phyloP scores from a whole-genome alignment of 306 rosid species.

The Rosa chinensis region DNA sequence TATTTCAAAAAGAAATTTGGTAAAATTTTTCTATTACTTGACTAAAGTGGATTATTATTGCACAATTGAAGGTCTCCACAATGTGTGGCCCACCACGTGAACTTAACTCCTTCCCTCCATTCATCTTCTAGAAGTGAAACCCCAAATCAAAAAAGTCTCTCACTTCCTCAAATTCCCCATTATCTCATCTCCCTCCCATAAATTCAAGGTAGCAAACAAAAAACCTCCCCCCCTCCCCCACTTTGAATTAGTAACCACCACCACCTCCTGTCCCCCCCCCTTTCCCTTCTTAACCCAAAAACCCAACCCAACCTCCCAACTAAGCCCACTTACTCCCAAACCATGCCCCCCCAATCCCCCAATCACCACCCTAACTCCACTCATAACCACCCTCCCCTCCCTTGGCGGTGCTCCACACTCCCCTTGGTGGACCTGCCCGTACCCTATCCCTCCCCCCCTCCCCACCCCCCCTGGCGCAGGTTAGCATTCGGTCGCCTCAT shows the following conservation, averaged over 20 bases:
- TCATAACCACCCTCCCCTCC: not conserved
- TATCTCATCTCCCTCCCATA: no score
- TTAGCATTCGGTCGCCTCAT: slow-evolving; percentile 34
- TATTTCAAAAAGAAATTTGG: no score
- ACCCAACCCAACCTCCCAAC: not conserved
- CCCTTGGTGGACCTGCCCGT: slow-evolving; percentile 29
- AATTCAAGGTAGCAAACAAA: no score
- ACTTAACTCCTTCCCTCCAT: no score
- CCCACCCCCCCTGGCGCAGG: slow-evolving; percentile 40
- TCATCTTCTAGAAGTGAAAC: no score
- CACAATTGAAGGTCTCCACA: no score
- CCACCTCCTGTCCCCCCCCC: not conserved
- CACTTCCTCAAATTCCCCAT: no score
- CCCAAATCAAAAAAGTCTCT: no score
- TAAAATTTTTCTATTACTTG: no score
- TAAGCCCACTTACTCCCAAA: not conserved
- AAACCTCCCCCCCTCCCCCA: no score
- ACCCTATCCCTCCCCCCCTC: not conserved
- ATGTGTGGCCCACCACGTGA: no score
- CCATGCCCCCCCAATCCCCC: slow-evolving; percentile 2
- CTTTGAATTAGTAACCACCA: not conserved
- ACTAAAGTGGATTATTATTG: no score
- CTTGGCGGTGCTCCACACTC: not conserved
- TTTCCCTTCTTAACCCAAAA: not conserved
- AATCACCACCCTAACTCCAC: not conserved